Evolutionary conservation across 2,329 filamentous ascomycete species (phyloP), one percentile per base, ranked within the genome.

Genomic region (Monilinia fructigena): DNA sequence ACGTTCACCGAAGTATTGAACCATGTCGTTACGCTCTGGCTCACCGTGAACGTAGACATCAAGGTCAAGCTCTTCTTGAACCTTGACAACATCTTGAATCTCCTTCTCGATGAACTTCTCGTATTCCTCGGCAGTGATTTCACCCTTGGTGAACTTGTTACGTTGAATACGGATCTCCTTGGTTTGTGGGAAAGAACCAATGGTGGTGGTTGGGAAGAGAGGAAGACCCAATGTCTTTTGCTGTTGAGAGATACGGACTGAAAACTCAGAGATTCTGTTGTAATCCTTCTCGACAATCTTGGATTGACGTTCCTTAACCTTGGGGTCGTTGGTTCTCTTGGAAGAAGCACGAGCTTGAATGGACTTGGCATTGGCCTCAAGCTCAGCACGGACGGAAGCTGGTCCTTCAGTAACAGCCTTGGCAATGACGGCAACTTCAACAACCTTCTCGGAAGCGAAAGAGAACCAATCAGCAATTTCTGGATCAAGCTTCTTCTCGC

Each of bases 11-110:
- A 99, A 99, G 89, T 97, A 99, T 83, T 99, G 95, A 64, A 99
- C 95, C 95, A 99, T 99, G 89, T 99, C 95, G 84, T 99, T 99
- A 81, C 95, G 93, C 88, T 99, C 95, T 68, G 95, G 95, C 87
- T 99, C 95, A 79, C 95, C 95, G 85, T 99, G 95, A 72, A 99
- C 95, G 79, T 91, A 92, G 80, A 99, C 95, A 75, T 99, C 95
- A 65, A 99, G 89, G 80, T 88, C 93, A 77, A 99, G 93, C 84
- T 98, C 95, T 77, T 98, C 93, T 84, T 99, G 95, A 81, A 98
- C 91, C 85, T 93, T 91, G 82, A 99, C 87, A 78, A 94, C 92
- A 70, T 96, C 89, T 77, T 92, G 85, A 76, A 99, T 99, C 87
- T 99, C 95, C 86, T 96, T 91, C 87, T 98, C 92, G 75, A 99